Evolutionary conservation across 1,284 basidiomycete species (phyloP).

Genomic region (Leccinum holopus): DNA sequence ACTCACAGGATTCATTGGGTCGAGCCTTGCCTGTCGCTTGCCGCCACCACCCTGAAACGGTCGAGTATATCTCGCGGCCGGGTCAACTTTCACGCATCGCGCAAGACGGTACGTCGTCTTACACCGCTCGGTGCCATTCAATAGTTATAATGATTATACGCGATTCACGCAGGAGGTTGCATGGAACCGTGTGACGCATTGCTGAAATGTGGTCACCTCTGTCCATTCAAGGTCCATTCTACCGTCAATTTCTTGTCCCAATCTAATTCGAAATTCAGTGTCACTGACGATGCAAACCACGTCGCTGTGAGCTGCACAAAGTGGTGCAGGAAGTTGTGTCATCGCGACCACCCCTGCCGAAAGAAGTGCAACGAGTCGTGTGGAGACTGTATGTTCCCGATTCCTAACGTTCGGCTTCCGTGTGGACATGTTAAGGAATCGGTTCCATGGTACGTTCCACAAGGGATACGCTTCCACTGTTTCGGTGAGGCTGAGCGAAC

Average conservation of each 20-base stretch:
- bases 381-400: conserved; percentile 53
- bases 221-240: conserved; percentile 52
- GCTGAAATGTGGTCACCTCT: conserved; percentile 69
- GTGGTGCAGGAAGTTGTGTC: conserved; percentile 53
- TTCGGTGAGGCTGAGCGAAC: conserved; percentile 7
- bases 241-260: neutral
- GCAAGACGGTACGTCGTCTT: conserved; percentile 49
- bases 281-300: conserved; percentile 64
- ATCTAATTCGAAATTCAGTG: conserved; percentile 44
- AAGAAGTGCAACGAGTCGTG: conserved; percentile 55
- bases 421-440: conserved; percentile 56
- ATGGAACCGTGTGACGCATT: conserved; percentile 52
- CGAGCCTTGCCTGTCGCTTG: conserved; percentile 55
- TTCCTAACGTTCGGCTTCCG: conserved; percentile 52
- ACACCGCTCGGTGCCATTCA: neutral
- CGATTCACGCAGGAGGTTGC: conserved; percentile 54
- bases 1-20: conserved; percentile 47
- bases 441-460: conserved; percentile 52
- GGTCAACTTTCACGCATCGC: conserved; percentile 52
- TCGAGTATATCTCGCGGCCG: conserved; percentile 47
- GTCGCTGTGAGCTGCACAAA: conserved; percentile 49
- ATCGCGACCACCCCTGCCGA: conserved; percentile 59
- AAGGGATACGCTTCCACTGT: neutral
- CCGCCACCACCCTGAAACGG: conserved; percentile 50
- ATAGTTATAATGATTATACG: neutral